These are phyloP conservation scores for Kwoniella sp. DNA, from an alignment of 768 basidiomycete genomes.

Conservation along the genomic window DNA sequence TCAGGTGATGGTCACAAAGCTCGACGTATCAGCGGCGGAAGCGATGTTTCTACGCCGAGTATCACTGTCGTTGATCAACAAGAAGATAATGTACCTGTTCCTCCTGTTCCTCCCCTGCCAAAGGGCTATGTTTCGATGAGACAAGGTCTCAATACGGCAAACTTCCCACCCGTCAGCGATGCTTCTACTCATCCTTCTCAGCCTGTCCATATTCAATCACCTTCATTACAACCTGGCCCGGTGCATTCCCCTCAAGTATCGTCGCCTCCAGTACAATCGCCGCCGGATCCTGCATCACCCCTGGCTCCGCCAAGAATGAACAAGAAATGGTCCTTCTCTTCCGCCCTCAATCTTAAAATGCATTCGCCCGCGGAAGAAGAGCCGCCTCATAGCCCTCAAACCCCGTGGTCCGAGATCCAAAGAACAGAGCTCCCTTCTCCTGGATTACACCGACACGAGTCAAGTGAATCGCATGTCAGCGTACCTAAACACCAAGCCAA, in stretches of 20 bases:
- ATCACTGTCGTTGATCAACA: slow-evolving; percentile 31
- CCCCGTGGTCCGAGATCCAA: slow-evolving; percentile 46
- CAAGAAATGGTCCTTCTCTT: slow-evolving; percentile 57
- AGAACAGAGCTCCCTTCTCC: slow-evolving; percentile 31
- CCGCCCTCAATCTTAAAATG: slow-evolving; percentile 48
- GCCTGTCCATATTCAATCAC: background rate
- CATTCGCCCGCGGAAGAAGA: slow-evolving; percentile 50
- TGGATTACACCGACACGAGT: slow-evolving; percentile 20
- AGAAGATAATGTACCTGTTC: slow-evolving; percentile 32
- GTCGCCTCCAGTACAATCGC: slow-evolving; percentile 20
- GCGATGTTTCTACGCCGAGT: slow-evolving; percentile 33
- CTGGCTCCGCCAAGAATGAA: slow-evolving; percentile 36
- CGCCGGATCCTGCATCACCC: slow-evolving; percentile 16
- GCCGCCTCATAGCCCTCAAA: slow-evolving; percentile 35
- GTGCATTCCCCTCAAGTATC: slow-evolving; percentile 7
- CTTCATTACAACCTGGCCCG: background rate
- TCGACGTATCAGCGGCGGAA: slow-evolving; percentile 36
- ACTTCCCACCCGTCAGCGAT: slow-evolving; percentile 19
- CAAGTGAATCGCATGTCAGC: slow-evolving; percentile 24
- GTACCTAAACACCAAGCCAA: slow-evolving; percentile 24
- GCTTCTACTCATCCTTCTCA: slow-evolving; percentile 56
- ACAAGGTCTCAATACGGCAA: slow-evolving; percentile 32
- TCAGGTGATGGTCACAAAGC: slow-evolving; percentile 23
- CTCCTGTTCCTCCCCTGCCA: slow-evolving; percentile 55
- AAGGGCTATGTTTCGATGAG: slow-evolving; percentile 49